Evolutionary conservation across 106 monocot genomes (phyloP), one percentile per base, ranked within the genome.

Genomic region (Posidonia australis): DNA sequence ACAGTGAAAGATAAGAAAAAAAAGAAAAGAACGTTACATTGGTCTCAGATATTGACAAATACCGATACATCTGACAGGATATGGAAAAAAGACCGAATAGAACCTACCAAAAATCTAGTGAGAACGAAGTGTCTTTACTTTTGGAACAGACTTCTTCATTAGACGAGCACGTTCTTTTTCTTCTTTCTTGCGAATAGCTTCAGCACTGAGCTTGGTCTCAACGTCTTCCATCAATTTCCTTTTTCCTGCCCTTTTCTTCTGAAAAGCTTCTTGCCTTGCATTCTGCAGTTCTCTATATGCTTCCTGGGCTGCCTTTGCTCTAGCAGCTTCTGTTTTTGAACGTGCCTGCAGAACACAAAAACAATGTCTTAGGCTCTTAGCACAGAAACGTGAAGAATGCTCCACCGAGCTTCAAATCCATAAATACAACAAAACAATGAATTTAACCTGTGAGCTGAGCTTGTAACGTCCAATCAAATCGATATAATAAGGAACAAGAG

Each of bases 381-480:
- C 36, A n/a, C 36, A 36, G 36, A 36, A 36, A 36, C 7, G 25
- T 31, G n/a, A 28, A 30, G 59, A 5, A 31, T 0, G 5, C 7
- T 16, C n/a, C n/a, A n/a, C n/a, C n/a, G n/a, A n/a, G n/a, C n/a
- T n/a, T n/a, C n/a, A n/a, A n/a, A n/a, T n/a, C n/a, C n/a, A n/a
- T 29, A 28, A 31, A 55, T 48, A 48, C 18, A 54, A 54, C 23
- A 21, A 12, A 0, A 59, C 18, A 55, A 19, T 49, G n/a, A 28
- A 23, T 30, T 62, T 14, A 14, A 94, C 94, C 78, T 89, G 86
- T 17, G 82, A 63, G 56, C 94, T 89, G 10, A 89, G 77, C 56
- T 86, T 94, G 80, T 94, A 94, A 56, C 89, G 89, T 21, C 94
- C 94, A 75, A 94, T 63, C 53, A 94, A 22, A 69, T 94, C 94